Base-by-base conservation (phyloP, 1,139 yeast genomes). In the Diutina siamensis region DNA sequence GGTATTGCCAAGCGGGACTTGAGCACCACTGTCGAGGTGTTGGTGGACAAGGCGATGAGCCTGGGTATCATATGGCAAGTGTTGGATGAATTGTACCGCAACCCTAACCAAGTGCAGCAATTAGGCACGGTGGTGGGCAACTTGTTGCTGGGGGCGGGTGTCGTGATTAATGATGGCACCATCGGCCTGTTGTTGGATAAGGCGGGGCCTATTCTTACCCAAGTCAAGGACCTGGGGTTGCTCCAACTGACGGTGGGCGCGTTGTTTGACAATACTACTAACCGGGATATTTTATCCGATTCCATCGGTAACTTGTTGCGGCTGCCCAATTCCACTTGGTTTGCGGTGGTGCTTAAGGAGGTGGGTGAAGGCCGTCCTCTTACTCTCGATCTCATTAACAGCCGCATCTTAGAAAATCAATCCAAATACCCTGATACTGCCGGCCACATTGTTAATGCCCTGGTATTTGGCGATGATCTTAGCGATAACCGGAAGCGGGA, bases 311-410 rank as follows among this genome's bases (percentile, higher is more conserved):
- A 48, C 21, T 38, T 44, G 40, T 34, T 40, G 44, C 21, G 48
- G 36, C 49, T 8, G 45, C 41, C 5, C 46, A 48, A 13, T 25
- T 47, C 12, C 44, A 34, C 20, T 42, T 44, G 21, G 38, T 49
- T 36, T 15, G 18, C 32, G 27, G 22, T 12, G n/a, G 46, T 21
- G 18, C 46, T 46, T 40, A 55, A 53, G 48, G 52, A 47, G 12
- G 52, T 55, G 8, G 50, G 55, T 34, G 36, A 51, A 31, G 48
- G 59, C 42, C 56, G 63, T 48, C 57, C 61, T 45, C 53, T 48
- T 32, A 47, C 64, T 15, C 59, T 61, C 10, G 53, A 58, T 45
- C n/a, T 51, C 12, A 49, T 59, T 7, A 48, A 53, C 20, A 42
- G 27, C 28, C 17, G 42, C 32, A 46, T 52, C 28, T 13, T 18